Base-by-base conservation (phyloP, 2,329 filamentous ascomycete species). In the Mycosphaerella arachidis region DNA sequence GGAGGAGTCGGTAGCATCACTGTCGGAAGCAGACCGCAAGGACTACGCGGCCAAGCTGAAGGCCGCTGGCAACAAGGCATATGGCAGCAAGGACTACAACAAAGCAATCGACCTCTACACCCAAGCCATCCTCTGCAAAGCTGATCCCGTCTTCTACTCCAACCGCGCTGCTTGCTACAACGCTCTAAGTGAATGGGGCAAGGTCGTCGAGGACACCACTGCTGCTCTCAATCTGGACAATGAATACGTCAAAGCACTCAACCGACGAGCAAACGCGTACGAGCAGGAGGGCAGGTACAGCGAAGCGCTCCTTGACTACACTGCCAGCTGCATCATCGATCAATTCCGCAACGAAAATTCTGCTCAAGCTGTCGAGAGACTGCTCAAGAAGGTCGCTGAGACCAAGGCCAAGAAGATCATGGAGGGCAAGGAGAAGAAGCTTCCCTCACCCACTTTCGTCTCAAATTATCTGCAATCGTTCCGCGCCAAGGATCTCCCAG, bases 401-500 rank as follows among this genome's bases (percentile, higher is more conserved):
- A 84, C 90, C 67, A 97, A 97, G 81, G 93, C 90, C 66, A 92
- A 93, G 79, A 87, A 86, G 65, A 96, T 99, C 72, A 82, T 99
- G 57, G 85, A 84, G 70, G 83, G 84, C 61, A 93, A 92, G 76
- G 83, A 84, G 69, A 89, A 91, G 79, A 93, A 91, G 79, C 84
- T 99, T 54, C 94, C 94, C 20, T 97, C 92, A 77, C 89, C 94
- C 31, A 97, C 92, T 12, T 99, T 97, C 70, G 92, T 99, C 67
- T 91, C 92, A 73, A 99, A 99, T 82, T 99, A 99, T 77, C 88
- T 99, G 33, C 93, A 97, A 79, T 97, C 93, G 80, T 99, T 99
- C 89, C 89, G 94, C 62, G 82, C 87, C 60, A 90, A 89, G 79
- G 82, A 86, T 52, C 84, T 91, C 1, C 93, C 94, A 4, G 85